These are phyloP conservation scores for Evernia prunastri DNA, from an alignment of 495 filamentous ascomycete genomes.

Conservation along the genomic window DNA sequence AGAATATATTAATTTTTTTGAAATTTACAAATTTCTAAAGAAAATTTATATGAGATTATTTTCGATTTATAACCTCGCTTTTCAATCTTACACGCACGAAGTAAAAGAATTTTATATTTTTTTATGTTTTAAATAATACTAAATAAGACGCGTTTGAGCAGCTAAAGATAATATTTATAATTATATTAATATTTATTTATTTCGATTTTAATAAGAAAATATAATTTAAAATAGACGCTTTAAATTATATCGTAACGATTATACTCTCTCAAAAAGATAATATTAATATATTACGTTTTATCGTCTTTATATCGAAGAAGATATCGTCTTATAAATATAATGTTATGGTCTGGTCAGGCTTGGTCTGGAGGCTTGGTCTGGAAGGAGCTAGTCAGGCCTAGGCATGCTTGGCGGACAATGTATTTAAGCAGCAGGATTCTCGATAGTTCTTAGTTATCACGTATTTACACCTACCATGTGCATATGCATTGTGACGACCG, in stretches of 20 bases:
- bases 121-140: neutral
- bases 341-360: neutral
- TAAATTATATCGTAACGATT: neutral
- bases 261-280: neutral
- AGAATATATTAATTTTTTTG: conserved; percentile 3
- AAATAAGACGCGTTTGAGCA: conserved; percentile 2
- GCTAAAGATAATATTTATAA: neutral
- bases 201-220: conserved; percentile 7
- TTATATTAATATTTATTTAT: neutral
- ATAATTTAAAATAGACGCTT: conserved; percentile 7
- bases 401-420: neutral
- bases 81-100: neutral
- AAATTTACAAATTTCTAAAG: conserved; percentile 2
- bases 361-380: no score
- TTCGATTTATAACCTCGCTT: neutral
- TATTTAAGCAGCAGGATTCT: no score
- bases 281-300: neutral
- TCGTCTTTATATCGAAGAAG: neutral
- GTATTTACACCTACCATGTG: neutral
- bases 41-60: conserved; percentile 5
- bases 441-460: no score
- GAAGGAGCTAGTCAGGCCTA: no score
- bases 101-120: conserved; percentile 2
- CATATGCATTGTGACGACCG: no score
- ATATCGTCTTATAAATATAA: neutral